Evolutionary conservation across 495 filamentous ascomycete genomes (phyloP), one percentile per base, ranked within the genome.

Genomic region (Daldinia decipiens): DNA sequence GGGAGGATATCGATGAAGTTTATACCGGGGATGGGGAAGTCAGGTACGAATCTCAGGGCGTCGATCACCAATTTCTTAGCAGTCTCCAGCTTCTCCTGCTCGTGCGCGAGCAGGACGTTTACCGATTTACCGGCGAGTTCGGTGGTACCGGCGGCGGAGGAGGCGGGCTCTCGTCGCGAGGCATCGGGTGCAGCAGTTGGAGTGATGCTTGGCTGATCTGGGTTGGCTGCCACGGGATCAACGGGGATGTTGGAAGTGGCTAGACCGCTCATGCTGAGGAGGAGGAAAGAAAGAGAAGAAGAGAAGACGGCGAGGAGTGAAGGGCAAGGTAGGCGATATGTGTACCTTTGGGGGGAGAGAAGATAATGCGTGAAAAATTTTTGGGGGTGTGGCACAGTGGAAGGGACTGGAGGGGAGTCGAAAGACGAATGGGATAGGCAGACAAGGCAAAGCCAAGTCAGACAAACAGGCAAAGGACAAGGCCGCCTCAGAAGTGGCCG

Each of bases 1-100:
- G 95, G 96, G 65, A 99, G 89, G 82, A 99, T 98, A 81, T 99
- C 96, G 86, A 98, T 93, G 82, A 99, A 99, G 62, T 97, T 86
- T 77, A 99, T 94, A 78, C 96, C 96, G 5, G 92, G 91, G 55
- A 91, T 90, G 36, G 96, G 96, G 83, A 99, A 98, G 85, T 99
- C 93, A 65, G 91, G 91, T 83, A 91, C 97, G 80, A 92, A 90
- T 78, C 81, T 81, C 29, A 87, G 80, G 52, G 83, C 78, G 57
- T 80, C 78, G 67, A 80, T 75, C 50, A 88, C 81, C 56, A 76
- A 62, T 58, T 72, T 62, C 63, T 77, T 77, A 59, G 75, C 75
- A 43, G 55, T 61, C 32, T 65, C 59, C n/a, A 77, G 75, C 65
- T 75, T 74, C 68, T 63, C 15, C 56, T 68, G 70, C 58, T 77